A percentile compares a stretch with the other conserved stretches of the same genome.
These are phyloP conservation scores for Arthrobotrys megalospora DNA, from an alignment of 2,329 filamentous ascomycete species.

Conservation along the genomic window DNA sequence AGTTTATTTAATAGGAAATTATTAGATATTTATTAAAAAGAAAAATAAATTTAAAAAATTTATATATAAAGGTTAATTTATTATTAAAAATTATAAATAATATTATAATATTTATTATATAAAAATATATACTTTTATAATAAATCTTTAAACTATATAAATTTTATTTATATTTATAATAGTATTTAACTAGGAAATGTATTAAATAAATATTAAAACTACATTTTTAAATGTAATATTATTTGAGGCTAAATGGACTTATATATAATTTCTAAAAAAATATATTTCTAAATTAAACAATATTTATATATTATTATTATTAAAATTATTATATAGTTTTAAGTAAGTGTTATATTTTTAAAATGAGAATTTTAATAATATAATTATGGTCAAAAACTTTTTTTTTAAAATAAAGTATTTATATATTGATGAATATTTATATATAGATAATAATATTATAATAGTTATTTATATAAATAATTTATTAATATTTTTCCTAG, in stretches of 20 bases:
- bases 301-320: no score
- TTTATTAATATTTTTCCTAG: background rate
- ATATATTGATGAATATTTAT: background rate
- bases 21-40: slow-evolving; percentile 13
- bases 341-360: background rate
- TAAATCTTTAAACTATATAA: no score
- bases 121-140: slow-evolving; percentile 11
- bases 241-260: background rate
- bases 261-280: background rate
- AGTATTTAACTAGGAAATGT: background rate
- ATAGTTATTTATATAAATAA: slow-evolving; percentile 6
- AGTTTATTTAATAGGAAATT: no score
- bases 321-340: no score
- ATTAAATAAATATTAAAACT: slow-evolving; percentile 16
- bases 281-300: slow-evolving; percentile 16
- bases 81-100: slow-evolving; percentile 15
- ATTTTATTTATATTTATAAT: background rate
- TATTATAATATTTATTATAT: background rate
- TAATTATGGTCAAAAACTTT: no score
- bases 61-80: no score
- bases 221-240: slow-evolving; percentile 7
- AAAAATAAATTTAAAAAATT: background rate
- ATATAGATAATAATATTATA: background rate
- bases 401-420: no score
- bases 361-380: slow-evolving; percentile 24